A percentile compares a stretch with the other conserved stretches of the same genome.
These are phyloP conservation scores for Alopecurus myosuroides DNA, from an alignment of 176 grass and related monocot genomes.

Conservation along the genomic window DNA sequence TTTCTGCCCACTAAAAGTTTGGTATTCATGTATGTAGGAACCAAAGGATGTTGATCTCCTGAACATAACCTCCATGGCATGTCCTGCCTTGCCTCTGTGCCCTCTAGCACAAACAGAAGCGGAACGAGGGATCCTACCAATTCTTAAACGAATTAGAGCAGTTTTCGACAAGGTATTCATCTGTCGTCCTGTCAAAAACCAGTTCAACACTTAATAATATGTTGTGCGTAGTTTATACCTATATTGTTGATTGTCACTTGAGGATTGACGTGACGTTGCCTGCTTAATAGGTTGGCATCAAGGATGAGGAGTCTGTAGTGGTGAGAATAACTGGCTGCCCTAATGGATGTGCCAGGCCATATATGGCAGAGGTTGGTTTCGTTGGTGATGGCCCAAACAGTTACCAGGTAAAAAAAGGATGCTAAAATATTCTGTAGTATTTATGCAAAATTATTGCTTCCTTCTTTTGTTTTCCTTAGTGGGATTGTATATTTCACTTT, in stretches of 20 bases:
- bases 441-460: not conserved
- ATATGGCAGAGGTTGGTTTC: conserved; percentile 97
- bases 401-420: conserved; percentile 62
- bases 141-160: conserved; percentile 83
- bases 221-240: not conserved
- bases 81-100: conserved; percentile 85
- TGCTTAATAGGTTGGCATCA: conserved; percentile 71
- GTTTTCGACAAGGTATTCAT: conserved; percentile 75
- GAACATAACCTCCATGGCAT: conserved; percentile 92
- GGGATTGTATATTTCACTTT: not conserved
- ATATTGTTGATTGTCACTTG: not conserved
- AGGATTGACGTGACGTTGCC: conserved; percentile 23
- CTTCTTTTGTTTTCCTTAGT: not conserved
- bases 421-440: not conserved
- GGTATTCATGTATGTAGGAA: conserved; percentile 49
- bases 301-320: conserved; percentile 67
- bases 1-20: not conserved
- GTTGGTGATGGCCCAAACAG: conserved; percentile 98
- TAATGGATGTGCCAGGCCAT: conserved; percentile 93
- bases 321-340: conserved; percentile 95
- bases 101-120: conserved; percentile 95
- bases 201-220: not conserved
- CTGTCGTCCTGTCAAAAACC: not conserved
- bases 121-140: conserved; percentile 82
- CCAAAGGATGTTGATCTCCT: conserved; percentile 80